phyloP scores from a whole-genome alignment of 2,329 filamentous ascomycete genomes.

The Ophiostoma sp. region DNA sequence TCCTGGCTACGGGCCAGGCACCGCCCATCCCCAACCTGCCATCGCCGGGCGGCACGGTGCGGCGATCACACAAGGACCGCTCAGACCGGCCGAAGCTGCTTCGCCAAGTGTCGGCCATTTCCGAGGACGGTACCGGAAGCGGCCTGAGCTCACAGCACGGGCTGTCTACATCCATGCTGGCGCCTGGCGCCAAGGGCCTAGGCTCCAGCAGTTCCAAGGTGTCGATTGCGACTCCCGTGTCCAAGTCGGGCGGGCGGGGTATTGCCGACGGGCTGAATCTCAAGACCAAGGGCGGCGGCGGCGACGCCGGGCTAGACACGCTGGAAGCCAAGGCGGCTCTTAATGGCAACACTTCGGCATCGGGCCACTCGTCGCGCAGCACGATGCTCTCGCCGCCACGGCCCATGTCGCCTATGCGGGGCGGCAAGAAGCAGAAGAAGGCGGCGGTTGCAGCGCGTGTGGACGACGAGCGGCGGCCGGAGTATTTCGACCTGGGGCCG shows the following conservation, averaged over 20 bases:
- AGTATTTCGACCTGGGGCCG: conserved; percentile 53
- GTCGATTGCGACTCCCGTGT: neutral
- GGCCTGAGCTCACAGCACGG: neutral
- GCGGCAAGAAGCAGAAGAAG: conserved; percentile 42
- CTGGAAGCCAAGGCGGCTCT: conserved; percentile 3
- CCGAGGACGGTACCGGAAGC: neutral
- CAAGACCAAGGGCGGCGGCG: neutral
- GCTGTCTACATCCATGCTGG: neutral
- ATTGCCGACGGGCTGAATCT: neutral
- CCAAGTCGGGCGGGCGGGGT: neutral
- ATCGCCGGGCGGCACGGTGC: conserved; percentile 33
- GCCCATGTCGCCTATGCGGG: conserved; percentile 37
- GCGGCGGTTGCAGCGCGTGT: neutral
- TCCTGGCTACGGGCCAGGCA: conserved; percentile 73
- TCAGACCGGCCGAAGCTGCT: conserved; percentile 56
- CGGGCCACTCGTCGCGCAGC: conserved; percentile 3
- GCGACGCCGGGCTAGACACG: neutral
- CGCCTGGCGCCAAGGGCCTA: neutral
- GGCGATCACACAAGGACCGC: conserved; percentile 53
- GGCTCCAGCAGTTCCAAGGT: conserved; percentile 1
- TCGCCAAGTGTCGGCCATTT: conserved; percentile 59
- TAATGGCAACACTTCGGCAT: conserved; percentile 8
- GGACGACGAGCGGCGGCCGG: conserved; percentile 32
- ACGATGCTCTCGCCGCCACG: conserved; percentile 40
- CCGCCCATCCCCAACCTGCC: conserved; percentile 58